Evolutionary conservation across 345 rosid species (phyloP).

Genomic region (Salix caprea): DNA sequence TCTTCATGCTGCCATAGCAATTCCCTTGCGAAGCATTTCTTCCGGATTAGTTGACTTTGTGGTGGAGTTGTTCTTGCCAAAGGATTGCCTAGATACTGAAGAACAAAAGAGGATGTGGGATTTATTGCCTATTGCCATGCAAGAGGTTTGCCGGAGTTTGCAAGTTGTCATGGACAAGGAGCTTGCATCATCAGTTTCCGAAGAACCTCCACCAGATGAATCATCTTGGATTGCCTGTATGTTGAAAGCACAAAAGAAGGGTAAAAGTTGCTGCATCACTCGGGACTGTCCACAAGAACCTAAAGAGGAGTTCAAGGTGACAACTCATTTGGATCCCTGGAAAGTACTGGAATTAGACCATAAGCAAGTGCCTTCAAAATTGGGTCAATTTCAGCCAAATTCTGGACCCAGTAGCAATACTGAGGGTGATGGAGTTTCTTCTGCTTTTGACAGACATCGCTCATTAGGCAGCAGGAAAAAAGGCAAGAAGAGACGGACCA

Average conservation of each 20-base stretch:
- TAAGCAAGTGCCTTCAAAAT: constrained; percentile 32
- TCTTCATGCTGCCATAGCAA: constrained; percentile 60
- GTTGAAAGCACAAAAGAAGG: constrained; percentile 51
- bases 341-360: constrained; percentile 22
- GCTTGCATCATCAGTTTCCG: constrained; percentile 30
- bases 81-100: constrained; percentile 40
- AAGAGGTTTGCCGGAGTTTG: constrained; percentile 45
- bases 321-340: constrained; percentile 33
- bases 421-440: constrained; percentile 29
- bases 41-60: constrained; percentile 51
- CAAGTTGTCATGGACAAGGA: constrained; percentile 42
- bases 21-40: constrained; percentile 48
- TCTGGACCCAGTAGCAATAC: constrained; percentile 28
- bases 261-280: constrained; percentile 49
- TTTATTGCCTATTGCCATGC: constrained; percentile 37
- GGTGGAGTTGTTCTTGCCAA: constrained; percentile 71
- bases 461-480: constrained; percentile 39
- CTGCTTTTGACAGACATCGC: constrained; percentile 22
- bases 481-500: constrained; percentile 63
- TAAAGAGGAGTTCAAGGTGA: constrained; percentile 54
- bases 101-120: constrained; percentile 45
- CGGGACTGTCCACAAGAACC: constrained; percentile 54
- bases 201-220: constrained; percentile 37
- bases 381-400: constrained; percentile 30
- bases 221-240: constrained; percentile 51